These are phyloP conservation scores for Leccinum subfulvum DNA, from an alignment of 1,284 basidiomycete species.

Conservation along the genomic window DNA sequence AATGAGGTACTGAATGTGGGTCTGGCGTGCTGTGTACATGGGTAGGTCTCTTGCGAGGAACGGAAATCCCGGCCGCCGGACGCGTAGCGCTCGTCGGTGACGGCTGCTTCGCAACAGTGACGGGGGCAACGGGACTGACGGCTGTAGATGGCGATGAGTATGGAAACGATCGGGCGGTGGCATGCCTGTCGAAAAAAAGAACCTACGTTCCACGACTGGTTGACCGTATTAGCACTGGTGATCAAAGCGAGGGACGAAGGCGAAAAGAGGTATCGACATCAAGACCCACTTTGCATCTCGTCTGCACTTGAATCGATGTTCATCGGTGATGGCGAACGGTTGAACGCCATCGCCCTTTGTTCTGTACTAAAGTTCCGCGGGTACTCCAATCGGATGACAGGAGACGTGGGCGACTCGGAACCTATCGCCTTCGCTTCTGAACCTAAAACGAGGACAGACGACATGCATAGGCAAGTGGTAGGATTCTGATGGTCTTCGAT, in stretches of 20 bases:
- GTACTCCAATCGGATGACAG: slow-evolving; percentile 21
- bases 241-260: not conserved
- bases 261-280: not conserved
- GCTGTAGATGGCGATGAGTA: slow-evolving; percentile 12
- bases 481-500: slow-evolving; percentile 4
- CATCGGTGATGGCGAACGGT: slow-evolving; percentile 25
- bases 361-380: slow-evolving; percentile 21
- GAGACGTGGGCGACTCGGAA: slow-evolving; percentile 18
- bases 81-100: not conserved
- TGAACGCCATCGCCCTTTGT: slow-evolving; percentile 8
- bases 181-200: not conserved
- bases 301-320: slow-evolving; percentile 19
- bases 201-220: slow-evolving; percentile 22
- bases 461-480: not conserved
- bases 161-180: slow-evolving; percentile 1
- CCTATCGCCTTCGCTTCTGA: slow-evolving; percentile 10
- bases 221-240: slow-evolving; percentile 5
- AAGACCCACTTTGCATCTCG: slow-evolving; percentile 19
- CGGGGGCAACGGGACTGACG: not conserved
- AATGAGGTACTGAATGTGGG: slow-evolving; percentile 1
- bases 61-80: not conserved
- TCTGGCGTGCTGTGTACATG: not conserved
- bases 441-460: slow-evolving; percentile 9
- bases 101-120: not conserved
- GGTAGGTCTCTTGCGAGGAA: slow-evolving; percentile 23